phyloP scores from a whole-genome alignment of 345 rosid species.

The Syzygium aqueum region DNA sequence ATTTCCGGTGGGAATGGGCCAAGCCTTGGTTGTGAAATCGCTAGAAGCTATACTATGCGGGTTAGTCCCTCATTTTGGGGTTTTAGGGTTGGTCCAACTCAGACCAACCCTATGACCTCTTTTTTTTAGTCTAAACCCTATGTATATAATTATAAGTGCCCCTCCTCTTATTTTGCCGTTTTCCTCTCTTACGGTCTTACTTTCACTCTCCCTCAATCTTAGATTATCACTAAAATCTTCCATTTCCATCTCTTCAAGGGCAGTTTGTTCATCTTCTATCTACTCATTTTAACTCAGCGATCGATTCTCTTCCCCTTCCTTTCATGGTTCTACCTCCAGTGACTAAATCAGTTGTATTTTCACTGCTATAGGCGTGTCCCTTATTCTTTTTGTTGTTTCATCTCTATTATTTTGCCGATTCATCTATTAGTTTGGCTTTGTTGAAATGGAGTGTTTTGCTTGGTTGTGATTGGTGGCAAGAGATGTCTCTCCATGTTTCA shows the following conservation, averaged over 20 bases:
- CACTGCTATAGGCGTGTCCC: not conserved
- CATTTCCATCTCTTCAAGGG: not conserved
- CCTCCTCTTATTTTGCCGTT: not conserved
- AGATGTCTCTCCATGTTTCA: not conserved
- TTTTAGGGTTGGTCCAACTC: not conserved
- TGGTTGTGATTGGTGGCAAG: not conserved
- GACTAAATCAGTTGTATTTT: not conserved
- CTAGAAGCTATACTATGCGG: too few species aligned
- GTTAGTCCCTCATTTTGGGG: not conserved
- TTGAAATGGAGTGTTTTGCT: not conserved
- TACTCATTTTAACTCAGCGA: not conserved
- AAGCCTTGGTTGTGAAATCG: not conserved
- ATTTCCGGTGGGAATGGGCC: fast-evolving
- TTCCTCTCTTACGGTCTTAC: not conserved
- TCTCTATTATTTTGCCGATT: not conserved
- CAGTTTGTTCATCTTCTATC: not conserved
- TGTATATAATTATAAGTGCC: fast-evolving
- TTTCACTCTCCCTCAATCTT: not conserved
- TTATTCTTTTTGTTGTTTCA: not conserved
- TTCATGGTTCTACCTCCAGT: not conserved
- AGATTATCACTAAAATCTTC: not conserved
- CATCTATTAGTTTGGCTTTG: not conserved
- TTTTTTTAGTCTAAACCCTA: too few species aligned
- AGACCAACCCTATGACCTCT: too few species aligned
- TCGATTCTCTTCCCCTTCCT: not conserved